Base-by-base conservation (phyloP, 805 yeast genomes). In the Starmerella bombi region DNA sequence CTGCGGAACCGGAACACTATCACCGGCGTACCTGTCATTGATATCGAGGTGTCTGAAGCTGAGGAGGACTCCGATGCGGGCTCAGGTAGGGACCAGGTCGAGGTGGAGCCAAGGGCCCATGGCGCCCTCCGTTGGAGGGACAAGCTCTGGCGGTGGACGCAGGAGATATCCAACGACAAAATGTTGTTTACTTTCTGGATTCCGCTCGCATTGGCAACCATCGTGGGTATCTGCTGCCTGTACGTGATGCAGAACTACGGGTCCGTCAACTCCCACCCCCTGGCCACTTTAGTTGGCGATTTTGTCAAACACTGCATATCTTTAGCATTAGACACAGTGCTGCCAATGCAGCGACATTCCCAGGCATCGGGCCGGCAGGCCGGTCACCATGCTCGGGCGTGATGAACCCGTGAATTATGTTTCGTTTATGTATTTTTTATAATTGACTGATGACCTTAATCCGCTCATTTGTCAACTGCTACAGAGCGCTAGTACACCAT, bases 101-200 rank as follows among this genome's bases (percentile, higher is more conserved):
- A 43, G 25, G 41, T 41, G 27, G 12, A 8, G 27, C 27, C 27
- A 23, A n/a, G n/a, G n/a, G n/a, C n/a, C n/a, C n/a, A n/a, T n/a
- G n/a, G n/a, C n/a, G n/a, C n/a, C n/a, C n/a, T n/a, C n/a, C n/a
- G n/a, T n/a, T n/a, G n/a, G n/a, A n/a, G n/a, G n/a, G n/a, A n/a
- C n/a, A n/a, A n/a, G n/a, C n/a, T n/a, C n/a, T n/a, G n/a, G n/a
- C n/a, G n/a, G n/a, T 50, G 51, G 45, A 65, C 65, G 44, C 65
- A 64, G 50, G 67, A 65, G 37, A 62, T 71, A 43, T 63, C 61
- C 51, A 80, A 83, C 53, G 96, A 86, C 60, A 78, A 74, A 54
- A 79, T 84, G 82, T 66, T 86, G 48, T 62, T 83, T 45, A 82
- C 86, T 58, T 85, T 86, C 69, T 86, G 96, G 96, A 61, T 85